Percentiles rank a stretch among this genome's conserved stretches.
phyloP scores from a whole-genome alignment of 2,329 filamentous ascomycete genomes.

The Neopestalotiopsis sp. region DNA sequence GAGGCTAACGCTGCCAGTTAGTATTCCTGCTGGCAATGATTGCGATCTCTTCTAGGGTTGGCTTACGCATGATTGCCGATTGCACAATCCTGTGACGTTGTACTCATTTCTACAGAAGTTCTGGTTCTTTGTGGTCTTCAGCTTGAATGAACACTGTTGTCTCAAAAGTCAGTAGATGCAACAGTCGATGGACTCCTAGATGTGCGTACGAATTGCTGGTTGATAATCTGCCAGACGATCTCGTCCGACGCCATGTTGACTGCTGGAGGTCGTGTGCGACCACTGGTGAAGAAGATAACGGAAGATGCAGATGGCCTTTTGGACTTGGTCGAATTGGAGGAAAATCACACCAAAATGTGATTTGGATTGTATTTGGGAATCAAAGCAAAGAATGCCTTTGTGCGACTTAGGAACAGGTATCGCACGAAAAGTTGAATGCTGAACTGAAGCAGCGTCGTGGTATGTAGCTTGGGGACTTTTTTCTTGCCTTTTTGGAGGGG shows the following conservation, averaged over 20 bases:
- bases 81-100: conserved; percentile 67
- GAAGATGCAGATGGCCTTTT: background rate
- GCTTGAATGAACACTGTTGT: conserved; percentile 57
- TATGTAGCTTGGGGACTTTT: background rate
- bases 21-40: background rate
- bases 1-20: conserved; percentile 23
- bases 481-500: conserved; percentile 18
- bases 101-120: conserved; percentile 97
- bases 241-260: conserved; percentile 85
- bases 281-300: background rate
- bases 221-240: conserved; percentile 96
- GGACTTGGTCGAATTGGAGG: background rate
- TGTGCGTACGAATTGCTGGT: conserved; percentile 61
- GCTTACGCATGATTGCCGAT: conserved; percentile 24
- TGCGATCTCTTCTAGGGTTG: too few relatives aligned
- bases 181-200: background rate
- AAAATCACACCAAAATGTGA: background rate
- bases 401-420: background rate
- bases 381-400: background rate
- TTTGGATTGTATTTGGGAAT: too few relatives aligned
- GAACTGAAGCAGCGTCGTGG: background rate
- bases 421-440: background rate
- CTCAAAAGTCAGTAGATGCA: background rate
- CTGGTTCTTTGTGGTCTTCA: conserved; percentile 80
- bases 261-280: background rate